Evolutionary conservation across 257 asterid genomes (phyloP).

Genomic region (Ilex asprella): DNA sequence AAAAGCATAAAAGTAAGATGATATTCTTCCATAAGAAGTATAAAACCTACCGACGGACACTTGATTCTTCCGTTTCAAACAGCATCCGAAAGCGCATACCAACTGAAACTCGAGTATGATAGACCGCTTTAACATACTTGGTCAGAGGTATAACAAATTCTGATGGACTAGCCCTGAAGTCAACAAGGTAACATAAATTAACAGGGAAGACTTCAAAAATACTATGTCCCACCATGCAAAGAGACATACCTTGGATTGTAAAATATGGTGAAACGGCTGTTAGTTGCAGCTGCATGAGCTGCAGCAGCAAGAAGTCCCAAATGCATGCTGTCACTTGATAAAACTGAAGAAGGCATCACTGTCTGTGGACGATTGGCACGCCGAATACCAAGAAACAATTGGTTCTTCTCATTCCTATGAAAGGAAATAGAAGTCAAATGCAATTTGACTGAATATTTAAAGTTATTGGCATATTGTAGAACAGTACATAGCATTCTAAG

Average conservation of each 20-base stretch:
- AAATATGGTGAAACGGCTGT: background rate
- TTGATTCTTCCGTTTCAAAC: slow-evolving; percentile 21
- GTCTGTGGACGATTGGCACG: background rate
- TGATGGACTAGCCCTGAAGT: slow-evolving; percentile 14
- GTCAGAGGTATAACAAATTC: slow-evolving; percentile 15
- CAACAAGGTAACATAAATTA: background rate
- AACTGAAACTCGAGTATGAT: slow-evolving; percentile 10
- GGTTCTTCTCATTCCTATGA: background rate
- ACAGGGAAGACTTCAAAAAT: too few species aligned
- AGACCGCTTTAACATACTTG: slow-evolving; percentile 11
- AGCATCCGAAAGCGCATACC: slow-evolving; percentile 22
- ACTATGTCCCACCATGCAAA: background rate
- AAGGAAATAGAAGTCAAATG: background rate
- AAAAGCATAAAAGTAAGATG: background rate
- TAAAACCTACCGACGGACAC: slow-evolving; percentile 8
- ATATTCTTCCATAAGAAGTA: background rate
- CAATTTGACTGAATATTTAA: too few species aligned
- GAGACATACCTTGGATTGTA: background rate
- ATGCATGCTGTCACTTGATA: background rate
- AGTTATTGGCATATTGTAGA: too few species aligned
- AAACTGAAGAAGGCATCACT: background rate
- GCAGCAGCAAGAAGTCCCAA: slow-evolving; percentile 1
- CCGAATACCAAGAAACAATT: background rate
- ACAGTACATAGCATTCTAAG: too few species aligned
- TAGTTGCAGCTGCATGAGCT: background rate